phyloP scores from a whole-genome alignment of 2,329 filamentous ascomycete genomes.

The Botryotinia narcissicola region DNA sequence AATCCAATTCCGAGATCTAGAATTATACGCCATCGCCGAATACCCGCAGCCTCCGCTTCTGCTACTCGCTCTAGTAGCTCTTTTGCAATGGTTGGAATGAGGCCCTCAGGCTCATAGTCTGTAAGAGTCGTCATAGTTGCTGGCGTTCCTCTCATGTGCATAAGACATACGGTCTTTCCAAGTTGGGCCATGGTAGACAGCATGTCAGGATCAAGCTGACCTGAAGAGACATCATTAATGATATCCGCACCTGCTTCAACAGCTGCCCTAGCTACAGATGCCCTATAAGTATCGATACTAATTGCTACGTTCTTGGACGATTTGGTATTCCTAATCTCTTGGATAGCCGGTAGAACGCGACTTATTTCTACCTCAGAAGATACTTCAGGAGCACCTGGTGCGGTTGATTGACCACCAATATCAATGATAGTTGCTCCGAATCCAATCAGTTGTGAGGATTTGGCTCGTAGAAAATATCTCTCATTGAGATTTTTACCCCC shows the following conservation, averaged over 20 bases:
- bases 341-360: slow-evolving; percentile 77
- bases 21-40: slow-evolving; percentile 90
- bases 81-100: slow-evolving; percentile 52
- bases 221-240: slow-evolving; percentile 91
- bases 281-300: slow-evolving; percentile 91
- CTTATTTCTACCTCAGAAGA: slow-evolving; percentile 69
- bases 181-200: slow-evolving; percentile 73
- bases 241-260: slow-evolving; percentile 81
- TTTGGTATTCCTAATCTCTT: slow-evolving; percentile 65
- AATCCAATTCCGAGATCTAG: slow-evolving; percentile 94
- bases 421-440: slow-evolving; percentile 78
- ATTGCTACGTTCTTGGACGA: slow-evolving; percentile 65
- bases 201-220: slow-evolving; percentile 76
- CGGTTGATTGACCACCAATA: slow-evolving; percentile 88
- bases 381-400: slow-evolving; percentile 70
- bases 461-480: slow-evolving; percentile 35
- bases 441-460: slow-evolving; percentile 48
- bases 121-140: slow-evolving; percentile 60
- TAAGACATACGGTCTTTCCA: slow-evolving; percentile 72
- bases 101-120: slow-evolving; percentile 51
- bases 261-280: slow-evolving; percentile 74
- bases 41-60: slow-evolving; percentile 74
- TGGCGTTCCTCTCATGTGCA: slow-evolving; percentile 72
- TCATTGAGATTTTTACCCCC: slow-evolving; percentile 58
- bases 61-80: slow-evolving; percentile 63